Percentiles rank a stretch among this genome's conserved stretches.
phyloP scores from a whole-genome alignment of 768 basidiomycete species.

The Rhodotorula paludigena region DNA sequence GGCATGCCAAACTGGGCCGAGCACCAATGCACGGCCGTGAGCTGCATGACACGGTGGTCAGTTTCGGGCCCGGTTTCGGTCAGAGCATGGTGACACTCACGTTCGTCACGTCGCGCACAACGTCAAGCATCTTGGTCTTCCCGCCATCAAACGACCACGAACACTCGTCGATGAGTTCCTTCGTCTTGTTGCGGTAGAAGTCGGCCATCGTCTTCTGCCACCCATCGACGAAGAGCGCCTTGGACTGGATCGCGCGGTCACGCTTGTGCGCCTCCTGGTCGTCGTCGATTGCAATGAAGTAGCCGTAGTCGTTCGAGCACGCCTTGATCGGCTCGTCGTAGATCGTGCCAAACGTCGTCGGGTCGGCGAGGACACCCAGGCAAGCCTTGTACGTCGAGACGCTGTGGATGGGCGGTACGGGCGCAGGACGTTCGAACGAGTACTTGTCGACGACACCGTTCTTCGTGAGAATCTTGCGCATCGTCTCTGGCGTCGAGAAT shows the following conservation, averaged over 20 bases:
- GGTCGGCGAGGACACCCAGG: not conserved
- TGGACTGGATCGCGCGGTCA: constrained; percentile 7
- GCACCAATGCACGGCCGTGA: constrained; percentile 41
- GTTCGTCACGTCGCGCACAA: constrained; percentile 66
- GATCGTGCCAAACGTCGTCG: not conserved
- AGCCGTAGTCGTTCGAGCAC: not conserved
- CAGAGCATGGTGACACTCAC: constrained; percentile 51
- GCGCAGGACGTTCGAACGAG: constrained; percentile 10
- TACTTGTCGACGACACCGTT: constrained; percentile 24
- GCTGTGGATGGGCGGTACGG: not conserved
- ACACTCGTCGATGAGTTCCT: not conserved
- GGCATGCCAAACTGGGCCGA: constrained; percentile 17
- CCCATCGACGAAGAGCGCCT: not conserved
- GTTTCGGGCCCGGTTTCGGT: not conserved
- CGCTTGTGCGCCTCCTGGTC: not conserved
- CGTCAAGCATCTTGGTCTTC: constrained; percentile 51
- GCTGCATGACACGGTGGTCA: not conserved
- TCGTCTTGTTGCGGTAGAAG: constrained; percentile 7
- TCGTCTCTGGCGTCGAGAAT: constrained; percentile 47
- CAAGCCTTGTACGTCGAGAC: constrained; percentile 1
- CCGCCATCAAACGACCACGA: constrained; percentile 4
- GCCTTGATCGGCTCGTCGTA: constrained; percentile 3
- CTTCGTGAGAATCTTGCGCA: constrained; percentile 17
- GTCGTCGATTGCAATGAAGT: not conserved
- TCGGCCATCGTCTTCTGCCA: not conserved